These are phyloP conservation scores for Creolimax fragrantissima DNA, from an alignment of 78 protist species.

Conservation along the genomic window DNA sequence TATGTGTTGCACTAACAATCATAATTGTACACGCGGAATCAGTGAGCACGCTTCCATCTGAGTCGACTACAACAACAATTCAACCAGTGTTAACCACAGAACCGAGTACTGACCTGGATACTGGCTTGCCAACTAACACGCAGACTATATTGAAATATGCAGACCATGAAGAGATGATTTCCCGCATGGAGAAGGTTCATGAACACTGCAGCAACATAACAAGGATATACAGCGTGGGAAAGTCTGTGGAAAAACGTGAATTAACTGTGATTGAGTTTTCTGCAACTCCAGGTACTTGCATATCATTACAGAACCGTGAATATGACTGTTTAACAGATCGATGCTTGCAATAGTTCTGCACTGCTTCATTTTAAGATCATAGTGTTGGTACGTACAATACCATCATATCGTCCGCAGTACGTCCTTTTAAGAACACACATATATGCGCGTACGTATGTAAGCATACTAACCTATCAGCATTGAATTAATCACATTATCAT, in stretches of 20 bases:
- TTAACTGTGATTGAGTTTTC: neutral
- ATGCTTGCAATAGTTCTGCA: neutral
- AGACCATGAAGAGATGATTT: neutral
- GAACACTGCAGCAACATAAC: neutral
- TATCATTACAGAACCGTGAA: neutral
- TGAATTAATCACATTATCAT: neutral
- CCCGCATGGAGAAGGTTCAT: neutral
- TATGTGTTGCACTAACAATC: neutral
- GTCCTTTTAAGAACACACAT: no score
- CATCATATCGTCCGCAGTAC: no score
- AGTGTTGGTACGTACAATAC: no score
- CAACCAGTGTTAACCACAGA: neutral
- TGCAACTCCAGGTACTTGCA: neutral
- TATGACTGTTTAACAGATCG: neutral
- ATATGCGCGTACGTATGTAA: neutral
- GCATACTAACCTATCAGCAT: neutral
- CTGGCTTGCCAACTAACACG: neutral
- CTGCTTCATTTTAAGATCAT: no score
- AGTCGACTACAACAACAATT: neutral
- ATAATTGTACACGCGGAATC: neutral
- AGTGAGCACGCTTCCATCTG: neutral
- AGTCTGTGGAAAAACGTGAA: neutral
- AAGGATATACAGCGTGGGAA: neutral
- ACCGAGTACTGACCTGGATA: neutral
- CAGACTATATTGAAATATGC: neutral